Evolutionary conservation across 805 yeast genomes (phyloP), one percentile per base, ranked within the genome.

Genomic region (Teunomyces funiuensis): DNA sequence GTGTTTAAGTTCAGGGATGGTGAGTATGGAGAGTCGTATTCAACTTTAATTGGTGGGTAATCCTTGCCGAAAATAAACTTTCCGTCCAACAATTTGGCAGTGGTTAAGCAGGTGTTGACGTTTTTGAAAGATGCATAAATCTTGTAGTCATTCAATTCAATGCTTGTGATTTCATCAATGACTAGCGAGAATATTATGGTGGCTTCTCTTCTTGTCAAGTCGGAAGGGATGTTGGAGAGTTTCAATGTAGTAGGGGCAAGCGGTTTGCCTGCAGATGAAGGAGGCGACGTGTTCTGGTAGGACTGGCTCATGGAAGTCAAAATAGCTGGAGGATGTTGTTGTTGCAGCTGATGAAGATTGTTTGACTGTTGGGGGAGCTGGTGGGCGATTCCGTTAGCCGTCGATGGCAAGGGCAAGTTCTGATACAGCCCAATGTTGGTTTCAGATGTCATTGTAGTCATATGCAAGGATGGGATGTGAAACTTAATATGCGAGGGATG

Each of bases 121-220:
- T 54, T 65, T 40, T 60, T 61, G 57, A 71, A 71, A 41, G 50
- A 56, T 19, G 70, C 75, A 37, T 53, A 55, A 37, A 69, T 54
- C 40, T 43, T 47, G 40, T 46, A 51, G 44, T 72, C 74, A 18
- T 63, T 54, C 28, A 79, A 50, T 41, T 79, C 84, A 29, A 80
- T 63, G 43, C 63, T 71, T 26, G 73, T 48, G 36, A 82, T 54
- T 45, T 70, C 83, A 50, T 83, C 88, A 46, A 71, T 63, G n/a
- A 87, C 85, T 41, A 85, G 63, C 5, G 91, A 76, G 57, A 85
- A 85, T 6, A 85, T 72, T 11, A 83, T 69, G 37, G 76, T 69
- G 2, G 86, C 82, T 58, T 85, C 95, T 58, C 93, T 74, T 26
- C 72, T 49, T 2, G 85, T 60, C 20, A 85, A 66, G 61, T 85